Conservation (phyloP, 345 rosid species). For the Cardiospermum halicacabum region DNA sequence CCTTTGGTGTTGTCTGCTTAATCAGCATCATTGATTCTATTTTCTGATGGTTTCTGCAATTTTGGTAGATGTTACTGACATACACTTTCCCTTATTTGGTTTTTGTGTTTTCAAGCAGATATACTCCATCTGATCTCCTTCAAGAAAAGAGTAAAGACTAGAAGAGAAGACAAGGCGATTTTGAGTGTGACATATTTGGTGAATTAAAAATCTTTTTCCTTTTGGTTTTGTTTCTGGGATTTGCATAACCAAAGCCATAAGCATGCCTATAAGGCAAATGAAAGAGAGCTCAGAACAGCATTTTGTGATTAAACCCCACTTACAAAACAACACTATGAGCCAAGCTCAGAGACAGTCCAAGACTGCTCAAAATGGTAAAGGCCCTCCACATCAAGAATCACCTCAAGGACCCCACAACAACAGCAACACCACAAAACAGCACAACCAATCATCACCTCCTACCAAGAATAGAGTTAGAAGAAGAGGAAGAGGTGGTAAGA, state of each 20-base stretch:
- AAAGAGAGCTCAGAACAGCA: conserved; percentile 77
- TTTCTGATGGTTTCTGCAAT: conserved; percentile 24
- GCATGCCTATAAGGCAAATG: conserved; percentile 87
- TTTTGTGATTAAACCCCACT: conserved; percentile 57
- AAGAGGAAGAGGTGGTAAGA: conserved; percentile 89
- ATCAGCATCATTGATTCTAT: conserved; percentile 24
- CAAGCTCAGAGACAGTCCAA: conserved; percentile 52
- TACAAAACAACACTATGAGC: conserved; percentile 54
- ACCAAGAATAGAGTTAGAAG: conserved; percentile 65
- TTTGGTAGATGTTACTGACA: conserved; percentile 29
- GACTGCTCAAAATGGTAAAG: conserved; percentile 67
- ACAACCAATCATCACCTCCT: conserved; percentile 63
- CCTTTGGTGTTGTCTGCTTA: conserved; percentile 14
- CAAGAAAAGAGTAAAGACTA: conserved; percentile 19
- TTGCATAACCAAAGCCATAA: conserved; percentile 10
- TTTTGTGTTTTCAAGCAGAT: conserved; percentile 18
- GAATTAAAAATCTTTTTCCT: conserved; percentile 12
- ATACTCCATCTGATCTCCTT: conserved; percentile 10
- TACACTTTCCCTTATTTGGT: conserved; percentile 28
- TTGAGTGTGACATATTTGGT: conserved; percentile 28
- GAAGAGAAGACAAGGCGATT: conserved; percentile 16
- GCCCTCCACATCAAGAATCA: conserved; percentile 42
- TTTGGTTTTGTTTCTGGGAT: background rate
- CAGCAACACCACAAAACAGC: conserved; percentile 30
- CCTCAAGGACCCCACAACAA: conserved; percentile 4